Evolutionary conservation across 768 basidiomycete genomes (phyloP).

Genomic region (Termitomyces sp.): DNA sequence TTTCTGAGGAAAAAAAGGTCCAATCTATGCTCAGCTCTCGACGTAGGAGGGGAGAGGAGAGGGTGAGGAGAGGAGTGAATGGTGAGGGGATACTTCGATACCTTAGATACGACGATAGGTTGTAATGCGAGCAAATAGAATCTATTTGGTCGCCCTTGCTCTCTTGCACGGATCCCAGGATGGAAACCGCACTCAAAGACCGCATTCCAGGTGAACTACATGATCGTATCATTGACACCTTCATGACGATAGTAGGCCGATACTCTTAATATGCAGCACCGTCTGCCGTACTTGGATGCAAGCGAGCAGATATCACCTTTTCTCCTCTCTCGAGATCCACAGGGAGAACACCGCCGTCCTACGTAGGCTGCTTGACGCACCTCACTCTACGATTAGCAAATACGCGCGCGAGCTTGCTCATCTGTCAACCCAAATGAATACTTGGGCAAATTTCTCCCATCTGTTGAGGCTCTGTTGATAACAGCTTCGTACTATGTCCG

Average conservation of each 20-base stretch:
- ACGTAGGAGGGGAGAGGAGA: no score
- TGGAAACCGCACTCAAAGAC: no score
- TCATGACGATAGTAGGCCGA: neutral
- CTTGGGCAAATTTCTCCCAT: neutral
- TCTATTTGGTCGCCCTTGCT: no score
- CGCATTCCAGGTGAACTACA: slow-evolving; percentile 6
- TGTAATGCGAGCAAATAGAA: no score
- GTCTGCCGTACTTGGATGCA: slow-evolving; percentile 14
- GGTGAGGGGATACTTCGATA: no score
- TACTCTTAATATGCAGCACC: slow-evolving; percentile 1
- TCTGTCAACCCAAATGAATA: neutral
- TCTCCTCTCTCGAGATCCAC: slow-evolving; percentile 6
- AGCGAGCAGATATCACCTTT: slow-evolving; percentile 13
- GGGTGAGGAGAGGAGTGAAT: no score
- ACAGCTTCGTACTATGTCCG: neutral
- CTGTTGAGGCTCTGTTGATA: slow-evolving; percentile 1
- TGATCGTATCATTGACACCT: slow-evolving; percentile 7
- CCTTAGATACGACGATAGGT: no score
- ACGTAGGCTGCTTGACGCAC: neutral
- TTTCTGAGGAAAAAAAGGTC: neutral
- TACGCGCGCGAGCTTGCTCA: neutral
- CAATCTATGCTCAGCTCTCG: no score
- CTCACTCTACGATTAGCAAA: neutral
- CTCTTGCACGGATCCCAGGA: no score
- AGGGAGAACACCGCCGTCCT: no score